Evolutionary conservation across 441 rosid species (phyloP), one percentile per base, ranked within the genome.

Genomic region (Jatropha multifida): DNA sequence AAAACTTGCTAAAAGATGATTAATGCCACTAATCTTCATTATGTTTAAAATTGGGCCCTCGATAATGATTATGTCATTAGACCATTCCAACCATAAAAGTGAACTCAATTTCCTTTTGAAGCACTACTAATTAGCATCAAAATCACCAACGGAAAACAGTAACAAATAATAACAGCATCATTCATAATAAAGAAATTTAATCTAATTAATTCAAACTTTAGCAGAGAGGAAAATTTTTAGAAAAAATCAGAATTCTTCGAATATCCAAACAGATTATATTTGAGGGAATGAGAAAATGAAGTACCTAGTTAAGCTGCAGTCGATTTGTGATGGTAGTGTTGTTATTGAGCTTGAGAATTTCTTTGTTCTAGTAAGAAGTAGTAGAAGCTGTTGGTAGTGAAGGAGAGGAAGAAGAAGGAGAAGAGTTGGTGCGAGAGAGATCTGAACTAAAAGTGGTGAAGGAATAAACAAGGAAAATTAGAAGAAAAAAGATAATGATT

Each of bases 391-490:
- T 58, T 44, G 65, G 4, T 13, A 27, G 37, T 0, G 71, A 58
- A 27, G 76, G 54, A 14, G 83, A n/a, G 4, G 79, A 46, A 1
- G 80, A 71, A 26, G 73, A 56, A 26, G 73, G 23, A 18, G 76
- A 51, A 0, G 73, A 59, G 32, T 40, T 56, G 60, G 52, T 9
- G 64, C 63, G 51, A 3, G 81, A 56, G 58, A 56, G 80, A 78
- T 81, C 86, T 48, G 80, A 68, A 40, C 81, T 6, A n/a, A 37
- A 77, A 68, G 51, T 10, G 66, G 73, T 62, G 84, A 75, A 79
- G 65, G 73, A 79, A 32, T 10, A 81, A 51, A 83, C 83, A 49
- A 84, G 84, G 55, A 84, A 20, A 48, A 85, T 27, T 71, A 87
- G 66, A 69, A 83, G 88, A 59, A 85, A 70, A 32, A 85, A 65